These are phyloP conservation scores for Phytophthora sojae DNA, from an alignment of 352 stramenopile species.

Conservation along the genomic window DNA sequence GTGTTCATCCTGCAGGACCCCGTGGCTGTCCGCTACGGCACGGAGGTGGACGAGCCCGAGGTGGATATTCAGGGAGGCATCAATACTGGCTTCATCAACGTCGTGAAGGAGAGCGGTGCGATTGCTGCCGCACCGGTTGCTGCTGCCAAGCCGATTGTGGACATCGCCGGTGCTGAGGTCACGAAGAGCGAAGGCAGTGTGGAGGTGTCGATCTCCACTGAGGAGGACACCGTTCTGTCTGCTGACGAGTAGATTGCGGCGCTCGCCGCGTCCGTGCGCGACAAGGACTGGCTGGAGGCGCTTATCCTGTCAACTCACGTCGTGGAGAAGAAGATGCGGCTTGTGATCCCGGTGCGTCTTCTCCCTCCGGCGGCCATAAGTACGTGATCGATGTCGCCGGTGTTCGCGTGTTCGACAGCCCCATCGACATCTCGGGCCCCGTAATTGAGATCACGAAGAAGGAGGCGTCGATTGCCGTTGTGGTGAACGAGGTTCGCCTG, in stretches of 20 bases:
- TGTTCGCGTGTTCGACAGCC: background rate
- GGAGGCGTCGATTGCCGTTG: no score
- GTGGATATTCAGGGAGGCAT: no score
- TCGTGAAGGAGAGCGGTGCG: no score
- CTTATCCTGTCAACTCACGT: conserved; percentile 66
- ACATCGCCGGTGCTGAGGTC: no score
- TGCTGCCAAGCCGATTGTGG: no score
- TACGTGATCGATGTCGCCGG: background rate
- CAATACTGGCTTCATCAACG: no score
- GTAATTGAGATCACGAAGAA: conserved; percentile 54
- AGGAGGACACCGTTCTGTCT: conserved; percentile 34
- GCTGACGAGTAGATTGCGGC: conserved; percentile 50
- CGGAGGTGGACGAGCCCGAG: no score
- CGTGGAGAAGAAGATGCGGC: conserved; percentile 60
- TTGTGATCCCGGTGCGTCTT: conserved; percentile 70
- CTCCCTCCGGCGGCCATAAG: conserved; percentile 23
- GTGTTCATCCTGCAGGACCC: no score
- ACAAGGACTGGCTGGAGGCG: conserved; percentile 60
- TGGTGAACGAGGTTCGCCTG: conserved; percentile 31
- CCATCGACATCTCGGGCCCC: conserved; percentile 17
- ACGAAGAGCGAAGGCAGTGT: conserved; percentile 31
- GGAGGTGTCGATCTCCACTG: conserved; percentile 40
- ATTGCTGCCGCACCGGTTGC: no score
- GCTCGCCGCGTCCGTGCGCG: conserved; percentile 41
- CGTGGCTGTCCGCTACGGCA: no score